Percentiles rank a stretch among this genome's conserved stretches.
Evolutionary conservation across 805 yeast genomes (phyloP).

Genomic region (Nakazawaea wickerhamii): DNA sequence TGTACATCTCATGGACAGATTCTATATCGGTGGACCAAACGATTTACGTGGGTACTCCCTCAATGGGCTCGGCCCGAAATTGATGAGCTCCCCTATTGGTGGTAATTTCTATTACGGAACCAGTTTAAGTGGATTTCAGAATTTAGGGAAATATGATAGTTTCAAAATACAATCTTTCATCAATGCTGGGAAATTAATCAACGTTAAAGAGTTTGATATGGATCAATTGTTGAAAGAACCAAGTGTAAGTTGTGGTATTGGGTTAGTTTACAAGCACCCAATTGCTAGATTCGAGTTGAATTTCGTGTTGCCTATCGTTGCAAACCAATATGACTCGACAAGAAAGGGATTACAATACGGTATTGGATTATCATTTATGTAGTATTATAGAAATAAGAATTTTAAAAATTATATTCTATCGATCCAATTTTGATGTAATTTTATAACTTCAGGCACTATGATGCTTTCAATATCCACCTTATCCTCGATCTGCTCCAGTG

Average conservation of each 20-base stretch:
- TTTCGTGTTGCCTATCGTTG: conserved; percentile 44
- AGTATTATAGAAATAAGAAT: conserved; percentile 16
- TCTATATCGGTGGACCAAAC: conserved; percentile 55
- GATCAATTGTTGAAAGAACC: conserved; percentile 17
- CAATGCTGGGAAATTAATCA: conserved; percentile 42
- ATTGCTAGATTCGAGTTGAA: conserved; percentile 55
- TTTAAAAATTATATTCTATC: too few relatives aligned
- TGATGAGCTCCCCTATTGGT: conserved; percentile 43
- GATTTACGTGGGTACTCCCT: conserved; percentile 48
- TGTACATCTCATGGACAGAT: conserved; percentile 43
- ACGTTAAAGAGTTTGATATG: conserved; percentile 13
- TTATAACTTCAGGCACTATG: conserved; percentile 73
- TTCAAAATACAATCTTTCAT: conserved; percentile 44
- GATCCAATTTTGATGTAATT: conserved; percentile 62
- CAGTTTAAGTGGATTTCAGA: conserved; percentile 39
- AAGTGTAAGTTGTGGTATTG: conserved; percentile 41
- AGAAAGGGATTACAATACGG: conserved; percentile 56
- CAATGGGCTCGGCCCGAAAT: conserved; percentile 53
- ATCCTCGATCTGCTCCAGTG: conserved; percentile 32
- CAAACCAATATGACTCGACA: conserved; percentile 38
- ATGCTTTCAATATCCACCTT: conserved; percentile 66
- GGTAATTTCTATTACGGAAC: conserved; percentile 45
- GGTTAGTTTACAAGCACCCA: conserved; percentile 49
- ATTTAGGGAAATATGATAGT: conserved; percentile 41
- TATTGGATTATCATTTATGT: conserved; percentile 53